Conservation (phyloP, 2,329 filamentous ascomycete species). For the Hymenoscyphus occultus region DNA sequence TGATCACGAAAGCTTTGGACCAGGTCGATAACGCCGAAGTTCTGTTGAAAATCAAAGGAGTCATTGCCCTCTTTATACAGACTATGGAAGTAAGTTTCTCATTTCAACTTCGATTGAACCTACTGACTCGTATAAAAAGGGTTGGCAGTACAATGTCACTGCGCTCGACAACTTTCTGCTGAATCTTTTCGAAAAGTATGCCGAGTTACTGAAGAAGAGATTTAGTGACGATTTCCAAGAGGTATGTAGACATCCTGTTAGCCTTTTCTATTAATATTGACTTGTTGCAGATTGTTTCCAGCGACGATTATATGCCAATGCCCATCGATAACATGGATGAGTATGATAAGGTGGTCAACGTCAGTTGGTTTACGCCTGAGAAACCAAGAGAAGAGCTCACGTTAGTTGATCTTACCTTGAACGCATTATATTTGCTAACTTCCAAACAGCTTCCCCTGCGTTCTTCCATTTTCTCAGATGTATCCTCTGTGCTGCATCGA, state of each 20-base stretch:
- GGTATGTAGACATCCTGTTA: constrained; percentile 42
- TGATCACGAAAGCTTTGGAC: constrained; percentile 76
- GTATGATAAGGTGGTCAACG: constrained; percentile 92
- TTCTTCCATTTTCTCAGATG: constrained; percentile 98
- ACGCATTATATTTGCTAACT: constrained; percentile 10
- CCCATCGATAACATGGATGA: constrained; percentile 86
- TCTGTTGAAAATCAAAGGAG: constrained; percentile 89
- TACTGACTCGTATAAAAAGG: constrained; percentile 45
- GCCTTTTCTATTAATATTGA: constrained; percentile 18
- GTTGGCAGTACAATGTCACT: constrained; percentile 84
- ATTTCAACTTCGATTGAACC: too few relatives aligned
- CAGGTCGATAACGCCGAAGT: constrained; percentile 85
- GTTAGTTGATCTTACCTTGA: constrained; percentile 45
- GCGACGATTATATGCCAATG: constrained; percentile 99
- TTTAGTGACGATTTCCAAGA: constrained; percentile 97
- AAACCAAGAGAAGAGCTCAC: constrained; percentile 71
- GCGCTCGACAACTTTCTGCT: constrained; percentile 81
- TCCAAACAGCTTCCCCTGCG: constrained; percentile 72
- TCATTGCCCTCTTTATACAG: constrained; percentile 91
- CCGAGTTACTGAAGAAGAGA: constrained; percentile 80
- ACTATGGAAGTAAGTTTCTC: constrained; percentile 77
- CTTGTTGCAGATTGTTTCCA: constrained; percentile 63
- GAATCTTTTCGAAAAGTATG: constrained; percentile 91
- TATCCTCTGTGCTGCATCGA: constrained; percentile 98
- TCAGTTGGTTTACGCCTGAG: constrained; percentile 93